Conservation (phyloP, 176 grass and related monocot genomes). For the Areca catechu region DNA sequence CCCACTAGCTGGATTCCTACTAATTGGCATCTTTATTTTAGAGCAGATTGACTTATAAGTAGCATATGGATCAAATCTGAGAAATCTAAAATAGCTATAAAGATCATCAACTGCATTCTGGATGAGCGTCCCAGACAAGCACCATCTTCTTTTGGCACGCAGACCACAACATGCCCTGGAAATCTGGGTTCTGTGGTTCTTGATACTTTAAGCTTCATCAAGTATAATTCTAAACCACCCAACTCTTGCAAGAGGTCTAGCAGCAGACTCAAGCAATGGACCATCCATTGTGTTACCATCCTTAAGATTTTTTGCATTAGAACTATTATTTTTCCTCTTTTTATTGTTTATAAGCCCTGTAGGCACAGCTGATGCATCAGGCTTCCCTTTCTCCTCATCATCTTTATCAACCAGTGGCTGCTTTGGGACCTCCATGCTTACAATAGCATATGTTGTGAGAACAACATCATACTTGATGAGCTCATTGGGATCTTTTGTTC, state of each 20-base stretch:
- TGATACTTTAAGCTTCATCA: constrained; percentile 98
- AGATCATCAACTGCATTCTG: constrained; percentile 98
- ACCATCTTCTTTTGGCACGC: constrained; percentile 98
- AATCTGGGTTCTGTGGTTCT: constrained; percentile 91
- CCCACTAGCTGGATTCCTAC: constrained; percentile 54
- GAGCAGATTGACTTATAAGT: constrained; percentile 63
- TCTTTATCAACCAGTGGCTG: constrained; percentile 80
- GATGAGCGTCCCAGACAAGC: constrained; percentile 97
- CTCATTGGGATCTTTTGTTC: constrained; percentile 74
- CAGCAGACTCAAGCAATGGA: constrained; percentile 43
- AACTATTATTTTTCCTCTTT: constrained; percentile 45
- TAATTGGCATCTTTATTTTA: constrained; percentile 87
- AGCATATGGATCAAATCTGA: constrained; percentile 83
- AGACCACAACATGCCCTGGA: constrained; percentile 94
- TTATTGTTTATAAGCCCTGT: constrained; percentile 37
- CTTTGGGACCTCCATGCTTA: constrained; percentile 97
- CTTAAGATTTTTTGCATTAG: constrained; percentile 35
- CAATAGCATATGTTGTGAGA: constrained; percentile 94
- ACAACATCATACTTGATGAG: constrained; percentile 97
- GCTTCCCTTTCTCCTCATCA: constrained; percentile 72
- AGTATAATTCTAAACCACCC: constrained; percentile 95
- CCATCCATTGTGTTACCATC: constrained; percentile 25
- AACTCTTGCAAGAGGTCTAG: constrained; percentile 83
- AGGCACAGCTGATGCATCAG: constrained; percentile 41
- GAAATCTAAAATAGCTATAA: constrained; percentile 95